These are phyloP conservation scores for Puccinia hordei DNA, from an alignment of 1,284 basidiomycete species.

Conservation along the genomic window DNA sequence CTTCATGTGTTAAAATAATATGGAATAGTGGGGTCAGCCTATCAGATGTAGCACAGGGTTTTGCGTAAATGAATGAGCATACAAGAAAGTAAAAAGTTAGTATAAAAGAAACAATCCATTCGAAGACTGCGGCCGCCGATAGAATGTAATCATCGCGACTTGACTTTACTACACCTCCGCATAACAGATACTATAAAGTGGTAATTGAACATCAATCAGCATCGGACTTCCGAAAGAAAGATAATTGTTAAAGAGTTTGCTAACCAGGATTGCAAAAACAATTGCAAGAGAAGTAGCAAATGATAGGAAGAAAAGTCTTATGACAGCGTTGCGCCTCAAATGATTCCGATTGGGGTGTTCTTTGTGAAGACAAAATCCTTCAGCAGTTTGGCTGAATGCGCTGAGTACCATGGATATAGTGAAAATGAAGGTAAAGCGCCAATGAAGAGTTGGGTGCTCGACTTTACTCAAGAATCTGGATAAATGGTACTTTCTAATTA, in stretches of 20 bases:
- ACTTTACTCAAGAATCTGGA: conserved; percentile 23
- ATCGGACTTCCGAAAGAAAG: not conserved
- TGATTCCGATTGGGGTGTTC: conserved; percentile 21
- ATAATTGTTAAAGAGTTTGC: not conserved
- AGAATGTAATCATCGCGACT: not conserved
- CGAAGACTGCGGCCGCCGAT: no score
- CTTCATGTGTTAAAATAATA: no score
- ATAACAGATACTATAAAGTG: conserved; percentile 6
- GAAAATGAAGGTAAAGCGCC: conserved; percentile 32
- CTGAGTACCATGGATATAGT: not conserved
- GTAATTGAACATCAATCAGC: not conserved
- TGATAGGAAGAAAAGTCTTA: conserved; percentile 6
- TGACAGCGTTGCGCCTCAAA: conserved; percentile 20
- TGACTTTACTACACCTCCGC: conserved; percentile 4
- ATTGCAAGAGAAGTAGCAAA: conserved; percentile 7
- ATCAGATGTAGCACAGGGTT: no score
- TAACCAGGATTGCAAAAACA: conserved; percentile 15
- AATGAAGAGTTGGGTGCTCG: conserved; percentile 18
- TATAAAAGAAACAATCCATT: no score
- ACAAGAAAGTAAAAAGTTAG: no score
- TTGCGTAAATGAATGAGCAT: no score
- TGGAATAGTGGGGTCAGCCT: no score
- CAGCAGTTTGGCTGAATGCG: conserved; percentile 9
- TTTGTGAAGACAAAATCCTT: conserved; percentile 10
- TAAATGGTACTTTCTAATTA: not conserved